These are phyloP conservation scores for Casuarina equisetifolia DNA, from an alignment of 306 rosid genomes.

Conservation along the genomic window DNA sequence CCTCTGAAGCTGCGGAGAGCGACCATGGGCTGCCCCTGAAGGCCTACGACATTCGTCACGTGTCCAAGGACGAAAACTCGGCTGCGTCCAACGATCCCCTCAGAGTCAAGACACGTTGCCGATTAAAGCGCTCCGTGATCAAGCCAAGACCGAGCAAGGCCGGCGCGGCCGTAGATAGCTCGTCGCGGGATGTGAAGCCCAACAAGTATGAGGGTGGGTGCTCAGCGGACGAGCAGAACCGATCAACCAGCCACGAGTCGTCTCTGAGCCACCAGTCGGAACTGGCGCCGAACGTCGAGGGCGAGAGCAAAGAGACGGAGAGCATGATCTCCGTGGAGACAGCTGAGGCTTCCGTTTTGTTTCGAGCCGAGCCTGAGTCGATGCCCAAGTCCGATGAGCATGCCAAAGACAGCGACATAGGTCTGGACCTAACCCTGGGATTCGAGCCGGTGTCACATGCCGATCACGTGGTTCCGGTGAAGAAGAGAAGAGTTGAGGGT, in stretches of 20 bases:
- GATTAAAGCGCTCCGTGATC: constrained; percentile 47
- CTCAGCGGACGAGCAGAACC: constrained; percentile 43
- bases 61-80: constrained; percentile 79
- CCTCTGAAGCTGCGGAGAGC: constrained; percentile 69
- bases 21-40: constrained; percentile 84
- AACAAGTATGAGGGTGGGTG: constrained; percentile 20
- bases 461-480: constrained; percentile 64
- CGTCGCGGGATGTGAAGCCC: constrained; percentile 6
- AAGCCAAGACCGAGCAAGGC: constrained; percentile 45
- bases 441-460: constrained; percentile 55
- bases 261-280: constrained; percentile 90
- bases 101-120: constrained; percentile 61
- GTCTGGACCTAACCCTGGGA: constrained; percentile 76
- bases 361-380: constrained; percentile 55
- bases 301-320: constrained; percentile 67
- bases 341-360: constrained; percentile 47
- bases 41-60: constrained; percentile 91
- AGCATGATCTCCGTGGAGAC: constrained; percentile 79
- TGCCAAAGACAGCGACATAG: constrained; percentile 41
- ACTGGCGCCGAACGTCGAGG: constrained; percentile 46
- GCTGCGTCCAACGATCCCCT: constrained; percentile 52
- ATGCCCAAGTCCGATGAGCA: constrained; percentile 16
- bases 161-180: constrained; percentile 7
- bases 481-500: constrained; percentile 64
- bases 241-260: constrained; percentile 79